A percentile compares a stretch with the other conserved stretches of the same genome.
These are phyloP conservation scores for Xerocomellus chrysenteron DNA, from an alignment of 768 basidiomycete species.

Conservation along the genomic window DNA sequence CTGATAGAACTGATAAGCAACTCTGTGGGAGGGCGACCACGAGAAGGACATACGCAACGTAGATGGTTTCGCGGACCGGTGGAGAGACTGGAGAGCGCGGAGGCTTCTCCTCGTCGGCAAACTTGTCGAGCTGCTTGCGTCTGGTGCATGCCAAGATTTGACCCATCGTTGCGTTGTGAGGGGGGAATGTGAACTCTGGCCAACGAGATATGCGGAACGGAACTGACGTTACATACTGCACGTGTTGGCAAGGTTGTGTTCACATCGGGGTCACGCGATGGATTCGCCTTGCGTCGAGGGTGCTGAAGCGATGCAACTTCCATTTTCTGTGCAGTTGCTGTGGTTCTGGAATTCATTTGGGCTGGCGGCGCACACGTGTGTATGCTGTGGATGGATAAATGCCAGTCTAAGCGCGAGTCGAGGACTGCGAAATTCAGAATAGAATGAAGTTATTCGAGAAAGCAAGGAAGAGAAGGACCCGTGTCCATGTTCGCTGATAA, in stretches of 20 bases:
- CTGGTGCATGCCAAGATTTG: constrained; percentile 27
- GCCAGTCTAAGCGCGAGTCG: background rate
- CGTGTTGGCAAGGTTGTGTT: constrained; percentile 29
- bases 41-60: constrained; percentile 25
- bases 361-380: constrained; percentile 23
- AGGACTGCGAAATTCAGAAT: constrained; percentile 9
- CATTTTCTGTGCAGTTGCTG: constrained; percentile 16
- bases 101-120: constrained; percentile 28
- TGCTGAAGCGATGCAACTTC: constrained; percentile 25
- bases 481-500: no score
- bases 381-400: constrained; percentile 10
- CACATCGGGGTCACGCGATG: constrained; percentile 28
- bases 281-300: constrained; percentile 26
- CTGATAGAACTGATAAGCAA: constrained; percentile 31
- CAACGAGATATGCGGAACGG: constrained; percentile 27
- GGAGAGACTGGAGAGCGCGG: constrained; percentile 13
- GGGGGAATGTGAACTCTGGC: constrained; percentile 12
- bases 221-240: constrained; percentile 27
- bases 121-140: constrained; percentile 26
- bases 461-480: background rate
- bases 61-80: constrained; percentile 26
- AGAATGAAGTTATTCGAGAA: constrained; percentile 17
- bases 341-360: constrained; percentile 17
- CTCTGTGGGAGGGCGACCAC: background rate
- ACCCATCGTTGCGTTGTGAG: constrained; percentile 27